Base-by-base conservation (phyloP, 768 basidiomycete genomes). In the Tylopilus felleus region DNA sequence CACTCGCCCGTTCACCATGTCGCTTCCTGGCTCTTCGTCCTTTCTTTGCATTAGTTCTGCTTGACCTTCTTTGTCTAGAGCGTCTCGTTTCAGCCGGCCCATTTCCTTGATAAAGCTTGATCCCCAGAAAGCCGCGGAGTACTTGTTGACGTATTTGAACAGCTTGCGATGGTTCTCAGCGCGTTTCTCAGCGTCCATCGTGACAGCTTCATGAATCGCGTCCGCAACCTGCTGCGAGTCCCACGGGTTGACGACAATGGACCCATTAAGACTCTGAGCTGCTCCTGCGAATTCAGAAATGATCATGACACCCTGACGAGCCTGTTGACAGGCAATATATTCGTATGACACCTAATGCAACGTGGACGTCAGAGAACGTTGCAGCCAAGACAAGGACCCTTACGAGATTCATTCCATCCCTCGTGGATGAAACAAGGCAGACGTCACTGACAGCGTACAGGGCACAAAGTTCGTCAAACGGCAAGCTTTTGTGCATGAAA, bases 321-420 rank as follows among this genome's bases (percentile, higher is more conserved):
- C 84, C 64, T 93, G 86, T 66, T 98, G 97, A 62, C 92, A 94
- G 0, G 95, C 93, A 62, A 98, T 88, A 70, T 98, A 99, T 71
- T 99, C 97, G 74, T 98, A 99, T 12, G 95, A 96, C 42, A 98
- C 95, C 94, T 97, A 57, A 25, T 49, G 49, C n/a, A 27, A 29
- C 25, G 33, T 48, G 52, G 40, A 62, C 54, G 42, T 49, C 42
- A 56, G 50, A 38, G 23, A 52, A 35, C 28, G 46, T 43, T 49
- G 44, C 54, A 47, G 46, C 38, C 43, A 52, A 58, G 36, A 33
- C n/a, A 12, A 29, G 27, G 40, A 27, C 22, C 35, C 90, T 65
- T 62, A 96, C 96, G 65, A 99, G 77, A 73, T 99, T 99, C 97
- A 99, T 99, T 47, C 97, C 97, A 66, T 99, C 97, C 48, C 97